Evolutionary conservation across 305 asterid species (phyloP), one percentile per base, ranked within the genome.

Genomic region (Andrographis paniculata): DNA sequence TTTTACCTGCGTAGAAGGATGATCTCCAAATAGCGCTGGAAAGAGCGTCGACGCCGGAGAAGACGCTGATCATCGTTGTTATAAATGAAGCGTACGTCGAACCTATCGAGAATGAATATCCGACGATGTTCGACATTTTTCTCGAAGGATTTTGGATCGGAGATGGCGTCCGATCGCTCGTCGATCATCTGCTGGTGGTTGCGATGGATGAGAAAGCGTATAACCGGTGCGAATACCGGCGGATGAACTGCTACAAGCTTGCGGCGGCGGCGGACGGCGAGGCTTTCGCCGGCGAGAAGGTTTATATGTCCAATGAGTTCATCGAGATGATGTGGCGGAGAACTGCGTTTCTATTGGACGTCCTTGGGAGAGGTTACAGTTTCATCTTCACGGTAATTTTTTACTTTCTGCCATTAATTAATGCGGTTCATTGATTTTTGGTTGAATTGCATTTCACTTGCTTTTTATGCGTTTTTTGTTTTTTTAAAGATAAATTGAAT

Each of bases 291-390:
- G 67, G 70, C 3, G 81, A 70, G 59, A 68, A 75, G 43, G 14
- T 60, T 31, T 75, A 56, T 16, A 79, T 79, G 88, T 66, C 81
- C 0, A 42, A 50, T 1, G 84, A 65, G 40, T 79, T 72, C 49
- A 60, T 79, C 38, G 52, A 65, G 66, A 70, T 79, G 81, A 75
- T 79, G 84, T 79, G 88, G 88, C 40, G 59, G 20, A 75, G 88
- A 62, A 79, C 78, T 0, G 21, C 17, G 9, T 79, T 79, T 54
- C 50, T 79, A 3, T 47, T 63, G 0, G 71, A 73, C 13, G 79
- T 79, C 24, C 71, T 76, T 33, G 59, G 48, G 17, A 65, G 64
- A 8, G 84, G 84, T 18, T 75, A 69, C 69, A 49, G 31, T 71
- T 75, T 75, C 63, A 50, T 79, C 15, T 79, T 75, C 39, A 75